Evolutionary conservation across 2,329 filamentous ascomycete genomes (phyloP), one percentile per base, ranked within the genome.

Genomic region (Chaetomiaceae sp.): DNA sequence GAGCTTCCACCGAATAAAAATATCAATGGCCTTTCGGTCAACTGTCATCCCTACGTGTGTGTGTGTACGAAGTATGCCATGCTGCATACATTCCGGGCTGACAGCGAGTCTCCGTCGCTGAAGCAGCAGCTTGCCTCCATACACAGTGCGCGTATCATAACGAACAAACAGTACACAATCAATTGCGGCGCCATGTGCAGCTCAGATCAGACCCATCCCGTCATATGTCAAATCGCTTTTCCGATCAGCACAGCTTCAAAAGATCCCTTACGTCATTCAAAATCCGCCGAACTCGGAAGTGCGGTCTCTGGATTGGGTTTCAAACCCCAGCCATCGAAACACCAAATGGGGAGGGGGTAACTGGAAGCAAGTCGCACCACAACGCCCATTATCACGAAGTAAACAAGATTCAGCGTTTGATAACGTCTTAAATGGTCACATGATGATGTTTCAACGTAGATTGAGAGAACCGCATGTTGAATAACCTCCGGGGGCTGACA

Each of bases 181-280:
- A n/a, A n/a, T n/a, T n/a, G n/a, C n/a, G n/a, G n/a, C n/a, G n/a
- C n/a, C n/a, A n/a, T n/a, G n/a, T n/a, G 25, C 25, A 25, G 23
- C 23, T 9, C 23, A 27, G 25, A 27, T 6, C 25, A 27, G 6
- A 27, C 25, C 6, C 25, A 10, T 6, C 3, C 25, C 25, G 25
- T n/a, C n/a, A n/a, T n/a, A n/a, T n/a, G n/a, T n/a, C n/a, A 2
- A 27, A 27, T 27, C 25, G 6, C 25, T 27, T 27, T 21, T 31
- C 4, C n/a, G 25, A 13, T 13, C n/a, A 6, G 16, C 16, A 38
- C 9, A 4, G 7, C 17, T 4, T 20, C n/a, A 9, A 31, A 6
- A n/a, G 27, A 9, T 14, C 12, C 47, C 16, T 38, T 49, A 49
- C 47, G 47, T 49, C 47, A 49, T 38, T 44, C 17, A 16, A 6